Evolutionary conservation across 2,329 filamentous ascomycete genomes (phyloP), one percentile per base, ranked within the genome.

Genomic region (Sporothrix luriei): DNA sequence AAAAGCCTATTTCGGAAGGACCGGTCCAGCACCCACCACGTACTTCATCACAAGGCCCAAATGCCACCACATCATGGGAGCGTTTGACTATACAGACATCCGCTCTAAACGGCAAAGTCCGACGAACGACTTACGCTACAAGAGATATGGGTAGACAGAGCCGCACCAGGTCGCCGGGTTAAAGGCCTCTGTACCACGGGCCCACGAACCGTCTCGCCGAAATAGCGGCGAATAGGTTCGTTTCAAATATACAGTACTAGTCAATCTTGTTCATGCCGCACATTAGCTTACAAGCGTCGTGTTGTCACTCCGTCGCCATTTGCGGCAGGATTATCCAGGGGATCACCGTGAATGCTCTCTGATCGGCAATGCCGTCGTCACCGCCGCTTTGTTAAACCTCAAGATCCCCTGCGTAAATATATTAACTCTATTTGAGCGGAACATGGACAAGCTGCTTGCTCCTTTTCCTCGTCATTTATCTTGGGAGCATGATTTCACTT

Each of bases 301-400:
- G 49, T 24, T 52, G 49, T 21, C 49, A 26, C 49, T 52, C 21
- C 49, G 49, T 9, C 1, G 49, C 24, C 13, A 52, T 14, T 24
- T 52, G 9, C 49, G 24, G n/a, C 21, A 52, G 49, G 33, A 61
- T 43, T 61, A 61, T 33, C 1, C 46, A 9, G 13, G 21, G 13
- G 21, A 52, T 52, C 49, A 24, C 46, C 24, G 62, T 38, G 24
- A 26, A 40, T 52, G 21, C 11, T 66, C 46, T 66, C 62, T 38
- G 62, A 52, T 66, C 62, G 43, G 38, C 62, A 66, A 66, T 66
- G 62, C 62, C 62, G 62, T 48, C 16, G 49, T 66, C 16, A 24
- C 21, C n/a, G 14, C 46, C 38, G n/a, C 62, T 66, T 52, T 52
- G 24, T 66, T 66, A 24, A 24, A 21, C 9, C 49, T 52, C 24